Evolutionary conservation across 1,284 basidiomycete species (phyloP).

Genomic region (Neonothopanus nambi): DNA sequence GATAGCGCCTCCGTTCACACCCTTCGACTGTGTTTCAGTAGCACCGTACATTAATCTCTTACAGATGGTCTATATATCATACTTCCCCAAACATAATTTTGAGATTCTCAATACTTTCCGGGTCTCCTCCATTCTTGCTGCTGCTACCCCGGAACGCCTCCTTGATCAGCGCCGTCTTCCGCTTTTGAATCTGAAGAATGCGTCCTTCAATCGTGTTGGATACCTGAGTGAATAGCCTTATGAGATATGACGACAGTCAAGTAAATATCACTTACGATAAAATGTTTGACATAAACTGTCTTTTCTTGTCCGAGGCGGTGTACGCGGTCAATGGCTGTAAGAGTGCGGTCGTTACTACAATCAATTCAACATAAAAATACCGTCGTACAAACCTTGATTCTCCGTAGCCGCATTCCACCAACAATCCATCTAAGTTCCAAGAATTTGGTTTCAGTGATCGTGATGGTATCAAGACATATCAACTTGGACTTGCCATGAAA

Average conservation of each 20-base stretch:
- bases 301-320: conserved; percentile 85
- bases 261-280: conserved; percentile 80
- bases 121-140: conserved; percentile 40
- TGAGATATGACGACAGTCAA: too few species aligned
- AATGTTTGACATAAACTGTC: conserved; percentile 88
- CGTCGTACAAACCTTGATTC: conserved; percentile 78
- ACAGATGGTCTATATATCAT: too few species aligned
- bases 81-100: conserved; percentile 70
- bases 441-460: conserved; percentile 4
- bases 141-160: conserved; percentile 67
- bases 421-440: conserved; percentile 85
- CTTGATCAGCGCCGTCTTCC: conserved; percentile 84
- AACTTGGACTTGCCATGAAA: conserved; percentile 67
- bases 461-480: conserved; percentile 1
- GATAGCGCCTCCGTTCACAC: too few species aligned
- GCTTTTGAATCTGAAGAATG: conserved; percentile 85
- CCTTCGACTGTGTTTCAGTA: too few species aligned
- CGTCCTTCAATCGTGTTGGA: conserved; percentile 77
- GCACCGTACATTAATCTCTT: too few species aligned
- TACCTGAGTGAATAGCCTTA: conserved; percentile 41
- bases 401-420: conserved; percentile 95
- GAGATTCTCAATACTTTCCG: conserved; percentile 75
- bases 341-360: too few species aligned
- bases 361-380: conserved; percentile 22
- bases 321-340: conserved; percentile 78